phyloP scores from a whole-genome alignment of 73 alveolate genomes.

The Loxodes magnus region DNA sequence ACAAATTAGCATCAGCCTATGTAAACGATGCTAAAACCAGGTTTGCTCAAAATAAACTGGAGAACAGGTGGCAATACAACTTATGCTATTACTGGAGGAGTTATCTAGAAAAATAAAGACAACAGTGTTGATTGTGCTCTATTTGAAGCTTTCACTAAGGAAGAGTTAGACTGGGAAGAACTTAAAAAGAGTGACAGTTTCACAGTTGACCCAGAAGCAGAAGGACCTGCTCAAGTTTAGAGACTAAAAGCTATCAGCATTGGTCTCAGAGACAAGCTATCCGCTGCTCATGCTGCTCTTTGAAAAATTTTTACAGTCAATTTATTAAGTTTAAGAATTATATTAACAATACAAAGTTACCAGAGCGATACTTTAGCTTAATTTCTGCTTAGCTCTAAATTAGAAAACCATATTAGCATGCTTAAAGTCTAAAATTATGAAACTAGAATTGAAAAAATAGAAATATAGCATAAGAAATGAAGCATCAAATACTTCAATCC shows the following conservation, averaged over 20 bases:
- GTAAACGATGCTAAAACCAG: not conserved
- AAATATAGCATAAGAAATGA: no score
- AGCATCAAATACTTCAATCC: no score
- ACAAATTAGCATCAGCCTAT: not conserved
- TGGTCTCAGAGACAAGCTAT: not conserved
- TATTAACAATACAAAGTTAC: no score
- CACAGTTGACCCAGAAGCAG: not conserved
- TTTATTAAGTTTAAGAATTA: no score
- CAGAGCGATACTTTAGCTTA: no score
- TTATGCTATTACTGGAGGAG: not conserved
- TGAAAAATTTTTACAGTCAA: no score
- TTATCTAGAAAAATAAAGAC: constrained; percentile 4
- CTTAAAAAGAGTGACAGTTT: constrained; percentile 4
- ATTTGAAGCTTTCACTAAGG: constrained; percentile 6
- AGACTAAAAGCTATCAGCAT: not conserved
- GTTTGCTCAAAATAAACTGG: not conserved
- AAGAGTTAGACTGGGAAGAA: constrained; percentile 6
- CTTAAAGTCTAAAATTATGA: no score
- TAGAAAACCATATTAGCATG: no score
- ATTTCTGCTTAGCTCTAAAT: no score
- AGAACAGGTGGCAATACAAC: not conserved
- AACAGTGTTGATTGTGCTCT: constrained; percentile 6
- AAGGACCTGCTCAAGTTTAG: not conserved
- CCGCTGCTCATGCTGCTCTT: not conserved
- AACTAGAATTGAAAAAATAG: no score